phyloP scores from a whole-genome alignment of 1,284 basidiomycete genomes.

The Rhodotorula sp. region DNA sequence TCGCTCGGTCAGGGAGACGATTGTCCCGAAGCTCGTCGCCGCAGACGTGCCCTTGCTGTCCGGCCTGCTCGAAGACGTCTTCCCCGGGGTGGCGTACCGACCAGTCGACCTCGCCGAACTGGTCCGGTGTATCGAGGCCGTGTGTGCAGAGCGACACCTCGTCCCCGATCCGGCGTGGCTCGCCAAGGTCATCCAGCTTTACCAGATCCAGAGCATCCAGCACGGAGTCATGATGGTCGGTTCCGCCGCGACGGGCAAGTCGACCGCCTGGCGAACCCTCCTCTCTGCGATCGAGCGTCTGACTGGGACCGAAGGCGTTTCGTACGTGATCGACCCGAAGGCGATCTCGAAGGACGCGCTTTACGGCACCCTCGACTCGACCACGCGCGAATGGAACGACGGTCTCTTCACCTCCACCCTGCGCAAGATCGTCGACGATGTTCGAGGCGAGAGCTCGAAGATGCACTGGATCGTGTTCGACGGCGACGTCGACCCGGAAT shows the following conservation, averaged over 20 bases:
- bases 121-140: constrained; percentile 75
- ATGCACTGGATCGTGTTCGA: constrained; percentile 99
- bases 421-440: constrained; percentile 97
- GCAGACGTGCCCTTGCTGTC: constrained; percentile 94
- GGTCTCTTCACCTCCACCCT: constrained; percentile 97
- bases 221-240: constrained; percentile 99
- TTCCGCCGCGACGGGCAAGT: constrained; percentile 94
- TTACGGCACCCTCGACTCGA: constrained; percentile 94
- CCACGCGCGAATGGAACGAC: constrained; percentile 99
- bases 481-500: constrained; percentile 99
- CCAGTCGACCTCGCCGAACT: constrained; percentile 85
- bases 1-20: constrained; percentile 98
- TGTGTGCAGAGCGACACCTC: constrained; percentile 82
- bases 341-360: constrained; percentile 98
- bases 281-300: constrained; percentile 85
- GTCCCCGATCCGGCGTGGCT: constrained; percentile 87
- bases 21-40: constrained; percentile 95
- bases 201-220: constrained; percentile 99
- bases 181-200: constrained; percentile 93
- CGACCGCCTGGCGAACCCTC: constrained; percentile 93
- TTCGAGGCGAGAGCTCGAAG: constrained; percentile 93
- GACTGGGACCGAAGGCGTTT: constrained; percentile 86
- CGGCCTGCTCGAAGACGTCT: constrained; percentile 91
- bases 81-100: constrained; percentile 89
- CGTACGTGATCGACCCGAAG: constrained; percentile 98